Base-by-base conservation (phyloP, 768 basidiomycete species). In the Russula lepida region DNA sequence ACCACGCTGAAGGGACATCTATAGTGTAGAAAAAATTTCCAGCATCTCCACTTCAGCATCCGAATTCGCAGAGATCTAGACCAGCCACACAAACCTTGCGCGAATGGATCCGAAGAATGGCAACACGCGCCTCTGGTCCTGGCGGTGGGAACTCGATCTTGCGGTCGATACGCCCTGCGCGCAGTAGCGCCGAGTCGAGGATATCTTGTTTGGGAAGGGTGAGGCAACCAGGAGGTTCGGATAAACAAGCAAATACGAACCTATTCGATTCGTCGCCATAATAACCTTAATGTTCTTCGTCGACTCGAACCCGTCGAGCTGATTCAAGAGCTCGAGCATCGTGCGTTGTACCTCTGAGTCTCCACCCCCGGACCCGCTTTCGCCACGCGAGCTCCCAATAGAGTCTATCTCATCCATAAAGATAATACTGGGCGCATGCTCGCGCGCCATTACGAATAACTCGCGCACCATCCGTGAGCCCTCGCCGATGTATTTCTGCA, bases 361-460 rank as follows among this genome's bases (percentile, higher is more conserved):
- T 6, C 84, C 83, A 30, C 81, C 79, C 7, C 83, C 81, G 23
- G 79, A 80, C 8, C 85, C 85, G 33, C 80, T 76, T 66, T 94
- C 91, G 12, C 95, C 92, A 71, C 95, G 76, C 64, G 92, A 92
- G 64, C 87, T 89, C 57, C 95, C 95, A 69, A 98, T 98, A 21
- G 91, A 93, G 75, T 98, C 95, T 65, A 98, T 98, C 75, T 98
- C 95, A 72, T 98, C 95, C 95, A 98, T 97, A 79, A 98, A 98
- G 71, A 98, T 97, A 75, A 98, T 97, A 73, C 89, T 90, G 37
- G 95, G 95, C 35, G 95, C 95, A 69, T 97, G 93, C 72, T 98
- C 95, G 64, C 94, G 75, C 3, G 95, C 95, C 95, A 97, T 98
- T 62, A 97, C 93, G 78, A 98, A 98, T 60, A 98, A 74, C 76